A percentile compares a stretch with the other conserved stretches of the same genome.
Evolutionary conservation across 768 basidiomycete genomes (phyloP).

Genomic region (Amanita pallidorosea): DNA sequence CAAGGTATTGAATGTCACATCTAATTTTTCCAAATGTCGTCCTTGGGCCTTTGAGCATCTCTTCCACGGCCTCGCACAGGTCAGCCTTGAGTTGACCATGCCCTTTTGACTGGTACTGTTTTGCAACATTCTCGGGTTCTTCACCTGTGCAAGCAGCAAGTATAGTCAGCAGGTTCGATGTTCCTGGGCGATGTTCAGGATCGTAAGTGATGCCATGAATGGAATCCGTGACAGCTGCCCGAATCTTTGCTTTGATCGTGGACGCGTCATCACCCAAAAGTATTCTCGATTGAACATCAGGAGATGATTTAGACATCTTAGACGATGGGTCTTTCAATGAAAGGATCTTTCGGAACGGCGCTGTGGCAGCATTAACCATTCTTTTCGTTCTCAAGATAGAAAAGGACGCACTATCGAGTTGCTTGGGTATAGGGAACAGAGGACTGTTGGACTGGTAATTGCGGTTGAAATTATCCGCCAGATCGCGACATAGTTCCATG

Average conservation of each 20-base stretch:
- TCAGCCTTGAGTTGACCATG: conserved; percentile 66
- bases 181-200: conserved; percentile 68
- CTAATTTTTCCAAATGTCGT: conserved; percentile 57
- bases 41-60: conserved; percentile 53
- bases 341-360: conserved; percentile 70
- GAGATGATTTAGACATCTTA: conserved; percentile 96
- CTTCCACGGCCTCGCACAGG: conserved; percentile 65
- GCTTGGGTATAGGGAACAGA: conserved; percentile 64
- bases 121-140: conserved; percentile 32
- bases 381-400: neutral
- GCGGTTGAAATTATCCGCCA: conserved; percentile 77
- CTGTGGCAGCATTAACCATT: conserved; percentile 25
- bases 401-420: conserved; percentile 56
- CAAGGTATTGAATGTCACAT: conserved; percentile 49
- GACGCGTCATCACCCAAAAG: conserved; percentile 65
- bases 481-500: conserved; percentile 76
- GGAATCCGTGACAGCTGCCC: conserved; percentile 80
- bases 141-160: conserved; percentile 61
- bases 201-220: conserved; percentile 68
- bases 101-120: conserved; percentile 39
- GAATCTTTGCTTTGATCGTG: conserved; percentile 61
- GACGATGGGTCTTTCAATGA: conserved; percentile 76
- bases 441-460: conserved; percentile 36
- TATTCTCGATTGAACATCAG: conserved; percentile 70
- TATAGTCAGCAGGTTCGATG: conserved; percentile 73